Conservation (phyloP, 805 yeast species). For the Yarrowia sp. region DNA sequence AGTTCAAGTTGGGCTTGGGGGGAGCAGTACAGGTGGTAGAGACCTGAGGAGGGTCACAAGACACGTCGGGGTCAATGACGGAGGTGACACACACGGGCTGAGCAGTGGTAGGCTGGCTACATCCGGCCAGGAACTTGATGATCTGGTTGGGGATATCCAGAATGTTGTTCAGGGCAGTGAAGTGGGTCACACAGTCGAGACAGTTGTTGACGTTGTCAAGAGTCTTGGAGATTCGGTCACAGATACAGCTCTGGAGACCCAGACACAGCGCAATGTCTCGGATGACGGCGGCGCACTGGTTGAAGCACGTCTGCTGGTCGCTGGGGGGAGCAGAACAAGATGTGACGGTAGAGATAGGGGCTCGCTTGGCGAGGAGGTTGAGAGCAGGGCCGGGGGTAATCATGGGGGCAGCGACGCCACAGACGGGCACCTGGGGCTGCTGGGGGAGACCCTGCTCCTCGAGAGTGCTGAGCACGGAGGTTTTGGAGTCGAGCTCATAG, state of each 20-base stretch:
- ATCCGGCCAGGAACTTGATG: not conserved
- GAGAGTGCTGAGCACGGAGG: not conserved
- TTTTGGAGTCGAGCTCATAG: not conserved
- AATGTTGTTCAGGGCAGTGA: not conserved
- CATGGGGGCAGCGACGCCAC: conserved; percentile 14
- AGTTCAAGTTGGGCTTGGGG: not conserved
- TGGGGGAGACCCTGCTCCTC: conserved; percentile 13
- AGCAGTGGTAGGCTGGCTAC: conserved; percentile 1
- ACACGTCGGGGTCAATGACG: not conserved
- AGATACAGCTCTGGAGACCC: conserved; percentile 6
- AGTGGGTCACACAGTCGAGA: conserved; percentile 1
- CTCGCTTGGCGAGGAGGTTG: conserved; percentile 7
- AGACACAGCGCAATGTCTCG: conserved; percentile 20
- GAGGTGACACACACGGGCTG: conserved; percentile 22
- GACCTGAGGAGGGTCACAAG: conserved; percentile 14
- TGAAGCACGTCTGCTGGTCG: conserved; percentile 6
- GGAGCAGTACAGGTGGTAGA: not conserved
- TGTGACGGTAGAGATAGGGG: conserved; percentile 4
- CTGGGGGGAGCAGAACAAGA: not conserved
- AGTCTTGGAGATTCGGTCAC: conserved; percentile 12
- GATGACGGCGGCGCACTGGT: conserved; percentile 7
- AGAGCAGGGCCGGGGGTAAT: conserved; percentile 20
- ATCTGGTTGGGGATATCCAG: conserved; percentile 7
- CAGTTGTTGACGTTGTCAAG: conserved; percentile 14
- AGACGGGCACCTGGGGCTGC: conserved; percentile 10